Base-by-base conservation (phyloP, 2,329 filamentous ascomycete species). In the Talaromyces sp. region DNA sequence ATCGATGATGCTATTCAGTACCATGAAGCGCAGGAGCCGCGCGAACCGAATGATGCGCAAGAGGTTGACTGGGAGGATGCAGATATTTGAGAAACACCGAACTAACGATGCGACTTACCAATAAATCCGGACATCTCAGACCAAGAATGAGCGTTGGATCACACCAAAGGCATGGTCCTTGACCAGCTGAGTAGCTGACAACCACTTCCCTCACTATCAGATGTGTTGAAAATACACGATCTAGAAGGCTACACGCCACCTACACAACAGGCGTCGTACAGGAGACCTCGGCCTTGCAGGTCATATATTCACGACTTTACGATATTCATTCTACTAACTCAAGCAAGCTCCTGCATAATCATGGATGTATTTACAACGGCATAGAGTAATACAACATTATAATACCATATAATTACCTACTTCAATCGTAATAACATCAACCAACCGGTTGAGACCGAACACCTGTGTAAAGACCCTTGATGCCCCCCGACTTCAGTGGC, bases 1-100 rank as follows among this genome's bases (percentile, higher is more conserved):
- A 94, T 97, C 65, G 92, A 97, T 71, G 91, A 97, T 75, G 89
- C 89, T 28, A 94, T 96, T 64, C 92, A 96, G 71, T 97, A 84
- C 72, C 89, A 96, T 69, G 92, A 97, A 72, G 89, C 91, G 11
- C 92, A 97, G 71, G 92, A 97, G 73, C 92, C 92, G 8, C 86
- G 84, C 66, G 92, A 97, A 71, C 88, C 91, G 5, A 82, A 83
- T 57, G 87, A 90, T 62, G 81, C 83, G 50, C 78, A 82, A 60
- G 82, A 85, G 37, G 76, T 78, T 56, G 75, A 80, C 39, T 79
- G 74, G 67, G 76, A 79, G 61, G 76, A 79, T 59, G 66, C 61
- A 3, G 65, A 67, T 60, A 57, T 59, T 55, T 67, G 54, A 64
- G n/a, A n/a, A n/a, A n/a, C n/a, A n/a, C n/a, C n/a, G n/a, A n/a